Percentiles rank a stretch among this genome's conserved stretches.
phyloP scores from a whole-genome alignment of 2,329 filamentous ascomycete species.

The Waltergamsia citrina region DNA sequence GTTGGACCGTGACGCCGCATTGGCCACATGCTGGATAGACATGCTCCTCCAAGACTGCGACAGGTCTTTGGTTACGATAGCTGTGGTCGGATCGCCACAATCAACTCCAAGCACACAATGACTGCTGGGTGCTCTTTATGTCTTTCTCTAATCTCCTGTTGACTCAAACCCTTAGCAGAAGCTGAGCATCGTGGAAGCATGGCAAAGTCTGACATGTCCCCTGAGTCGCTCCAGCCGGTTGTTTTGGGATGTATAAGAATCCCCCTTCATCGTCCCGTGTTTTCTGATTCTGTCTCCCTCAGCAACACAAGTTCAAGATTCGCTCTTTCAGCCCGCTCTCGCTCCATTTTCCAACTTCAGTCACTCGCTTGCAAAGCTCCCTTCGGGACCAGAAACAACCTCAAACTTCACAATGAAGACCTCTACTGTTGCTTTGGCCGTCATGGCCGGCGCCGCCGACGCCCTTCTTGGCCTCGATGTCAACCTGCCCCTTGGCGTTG shows the following conservation, averaged over 20 bases:
- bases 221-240: not conserved
- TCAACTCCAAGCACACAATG: too few relatives aligned
- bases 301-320: slow-evolving; percentile 1
- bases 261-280: not conserved
- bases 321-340: not conserved
- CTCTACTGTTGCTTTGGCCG: slow-evolving; percentile 9
- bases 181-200: not conserved
- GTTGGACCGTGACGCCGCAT: too few relatives aligned
- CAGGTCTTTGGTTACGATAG: too few relatives aligned
- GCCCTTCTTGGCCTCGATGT: slow-evolving; percentile 5
- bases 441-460: slow-evolving; percentile 10
- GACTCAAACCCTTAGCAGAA: not conserved
- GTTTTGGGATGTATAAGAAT: slow-evolving; percentile 5
- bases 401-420: slow-evolving; percentile 4
- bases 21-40: too few relatives aligned
- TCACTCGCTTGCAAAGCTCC: slow-evolving; percentile 3
- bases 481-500: slow-evolving; percentile 7
- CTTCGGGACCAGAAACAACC: not conserved
- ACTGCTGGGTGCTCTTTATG: too few relatives aligned
- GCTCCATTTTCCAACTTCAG: slow-evolving; percentile 1
- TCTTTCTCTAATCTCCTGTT: not conserved
- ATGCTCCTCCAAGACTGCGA: too few relatives aligned
- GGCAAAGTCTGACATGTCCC: not conserved
- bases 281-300: not conserved
- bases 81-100: too few relatives aligned